These are phyloP conservation scores for Laguncularia racemosa DNA, from an alignment of 345 rosid genomes.

Conservation along the genomic window DNA sequence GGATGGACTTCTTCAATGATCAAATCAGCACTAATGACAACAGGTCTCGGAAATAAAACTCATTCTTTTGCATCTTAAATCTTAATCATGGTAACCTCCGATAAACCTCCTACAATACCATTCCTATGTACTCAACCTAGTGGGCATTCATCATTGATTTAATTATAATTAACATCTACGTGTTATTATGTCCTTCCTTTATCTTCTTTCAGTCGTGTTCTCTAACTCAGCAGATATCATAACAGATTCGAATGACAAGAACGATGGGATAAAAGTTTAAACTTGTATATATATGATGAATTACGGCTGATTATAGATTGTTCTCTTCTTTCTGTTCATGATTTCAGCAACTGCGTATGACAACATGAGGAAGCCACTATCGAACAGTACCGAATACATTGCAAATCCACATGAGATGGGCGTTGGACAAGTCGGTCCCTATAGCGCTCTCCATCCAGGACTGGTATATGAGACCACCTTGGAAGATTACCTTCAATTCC, in stretches of 20 bases:
- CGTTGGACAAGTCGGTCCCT: constrained; percentile 58
- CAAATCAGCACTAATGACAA: constrained; percentile 79
- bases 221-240: too few relatives aligned
- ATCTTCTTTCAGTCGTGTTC: too few relatives aligned
- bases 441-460: constrained; percentile 64
- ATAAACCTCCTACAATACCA: too few relatives aligned
- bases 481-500: constrained; percentile 45
- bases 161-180: too few relatives aligned
- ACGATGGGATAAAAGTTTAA: too few relatives aligned
- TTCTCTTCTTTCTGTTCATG: neutral
- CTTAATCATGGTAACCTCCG: too few relatives aligned
- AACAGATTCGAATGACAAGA: too few relatives aligned
- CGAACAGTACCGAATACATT: constrained; percentile 29
- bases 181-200: too few relatives aligned
- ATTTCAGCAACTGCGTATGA: constrained; percentile 40
- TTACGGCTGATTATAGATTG: neutral
- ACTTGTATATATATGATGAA: neutral
- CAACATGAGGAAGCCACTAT: constrained; percentile 40
- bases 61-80: neutral
- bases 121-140: too few relatives aligned
- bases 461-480: constrained; percentile 54
- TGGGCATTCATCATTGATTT: too few relatives aligned
- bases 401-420: constrained; percentile 66
- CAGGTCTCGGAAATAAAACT: constrained; percentile 24
- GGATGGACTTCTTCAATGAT: constrained; percentile 64